These are phyloP conservation scores for Colletotrichum sp. DNA, from an alignment of 2,329 filamentous ascomycete genomes.

Conservation along the genomic window DNA sequence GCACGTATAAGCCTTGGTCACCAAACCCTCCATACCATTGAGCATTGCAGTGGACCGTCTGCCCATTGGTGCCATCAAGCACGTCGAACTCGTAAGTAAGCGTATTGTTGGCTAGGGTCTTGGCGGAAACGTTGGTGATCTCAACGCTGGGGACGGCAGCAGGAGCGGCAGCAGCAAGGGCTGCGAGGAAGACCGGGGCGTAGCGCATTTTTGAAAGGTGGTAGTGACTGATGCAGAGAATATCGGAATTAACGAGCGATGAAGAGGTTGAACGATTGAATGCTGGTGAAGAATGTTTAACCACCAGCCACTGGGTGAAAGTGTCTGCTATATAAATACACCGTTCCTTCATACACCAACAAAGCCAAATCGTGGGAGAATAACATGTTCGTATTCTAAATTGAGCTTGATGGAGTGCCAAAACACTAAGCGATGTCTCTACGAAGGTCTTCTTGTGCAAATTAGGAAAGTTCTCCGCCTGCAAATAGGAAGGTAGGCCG, in stretches of 20 bases:
- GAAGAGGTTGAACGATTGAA: background rate
- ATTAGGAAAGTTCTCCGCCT: background rate
- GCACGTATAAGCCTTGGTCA: background rate
- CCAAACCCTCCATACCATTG: background rate
- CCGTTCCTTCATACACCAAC: background rate
- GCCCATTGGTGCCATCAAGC: background rate
- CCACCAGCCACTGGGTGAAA: background rate
- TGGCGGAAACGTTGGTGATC: background rate
- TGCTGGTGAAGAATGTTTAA: background rate
- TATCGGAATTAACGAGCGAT: background rate
- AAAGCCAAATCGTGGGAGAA: background rate
- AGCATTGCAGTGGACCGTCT: background rate
- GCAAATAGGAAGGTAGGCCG: background rate
- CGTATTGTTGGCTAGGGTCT: background rate
- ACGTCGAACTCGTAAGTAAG: background rate
- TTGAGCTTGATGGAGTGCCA: background rate
- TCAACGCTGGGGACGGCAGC: background rate
- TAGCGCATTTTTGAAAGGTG: slow-evolving; percentile 6
- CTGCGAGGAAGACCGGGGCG: background rate
- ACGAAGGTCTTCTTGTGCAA: background rate
- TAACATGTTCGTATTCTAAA: background rate
- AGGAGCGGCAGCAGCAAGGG: background rate
- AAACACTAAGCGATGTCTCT: background rate
- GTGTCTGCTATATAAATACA: background rate
- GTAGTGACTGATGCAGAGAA: background rate